Evolutionary conservation across 345 rosid species (phyloP), one percentile per base, ranked within the genome.

Genomic region (Syzygium aqueum): DNA sequence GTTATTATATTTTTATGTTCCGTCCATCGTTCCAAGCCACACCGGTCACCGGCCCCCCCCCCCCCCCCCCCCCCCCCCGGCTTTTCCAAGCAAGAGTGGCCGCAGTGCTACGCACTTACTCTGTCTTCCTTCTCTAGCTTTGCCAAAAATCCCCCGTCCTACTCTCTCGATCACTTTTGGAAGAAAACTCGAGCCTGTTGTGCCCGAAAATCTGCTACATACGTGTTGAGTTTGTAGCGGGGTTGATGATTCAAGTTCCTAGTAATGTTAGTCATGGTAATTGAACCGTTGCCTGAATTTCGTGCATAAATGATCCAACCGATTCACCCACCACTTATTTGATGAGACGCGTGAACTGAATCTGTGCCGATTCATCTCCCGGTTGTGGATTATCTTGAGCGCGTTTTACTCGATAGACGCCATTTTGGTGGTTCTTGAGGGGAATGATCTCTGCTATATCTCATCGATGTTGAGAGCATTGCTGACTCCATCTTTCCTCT

Each of bases 391-490:
- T 59, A 59, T 59, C 27, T 0, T 59, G 30, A 13, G 13, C 5
- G 65, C 65, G 0, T 11, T 59, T 59, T 59, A 59, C 65, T 27
- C 14, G 4, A 11, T 59, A 25, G 30, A 27, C 14, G 11, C 27
- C 65, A 59, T 59, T 27, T 59, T 0, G n/a, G 0, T 59, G 65
- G 30, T 59, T 11, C 25, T 59, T 59, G 27, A 2, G 7, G 0
- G 0, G 11, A 14, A 25, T 5, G 7, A 59, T 59, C 27, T 59
- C 65, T 25, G 65, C 30, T 28, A 0, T 59, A 0, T 59, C 28
- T 59, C 15, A 25, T 57, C 14, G 14, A 25, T 11, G 65, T 14
- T 27, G 65, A 27, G 3, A 59, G 65, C 0, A 25, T 5, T 57
- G 28, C 65, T 25, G 65, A 2, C 25, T 57, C 63, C 63, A 25